These are phyloP conservation scores for Hypoxylon sp. DNA, from an alignment of 2,329 filamentous ascomycete genomes.

Conservation along the genomic window DNA sequence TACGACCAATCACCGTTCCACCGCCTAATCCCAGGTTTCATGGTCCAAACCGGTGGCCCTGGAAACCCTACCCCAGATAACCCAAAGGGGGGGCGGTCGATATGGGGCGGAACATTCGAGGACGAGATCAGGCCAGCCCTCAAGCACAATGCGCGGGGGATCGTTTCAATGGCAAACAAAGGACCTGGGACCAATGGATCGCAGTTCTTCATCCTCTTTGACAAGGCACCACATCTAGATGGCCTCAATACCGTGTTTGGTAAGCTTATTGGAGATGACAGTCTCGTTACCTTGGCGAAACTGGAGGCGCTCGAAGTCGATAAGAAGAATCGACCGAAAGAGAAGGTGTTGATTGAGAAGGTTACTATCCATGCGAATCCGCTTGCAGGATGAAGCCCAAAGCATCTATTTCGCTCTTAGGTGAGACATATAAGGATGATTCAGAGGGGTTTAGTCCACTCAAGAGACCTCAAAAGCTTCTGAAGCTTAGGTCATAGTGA, in stretches of 20 bases:
- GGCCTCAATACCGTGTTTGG: constrained; percentile 90
- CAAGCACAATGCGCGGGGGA: constrained; percentile 76
- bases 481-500: background rate
- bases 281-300: constrained; percentile 75
- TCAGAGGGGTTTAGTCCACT: background rate
- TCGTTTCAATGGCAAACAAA: constrained; percentile 85
- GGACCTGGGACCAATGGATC: constrained; percentile 80
- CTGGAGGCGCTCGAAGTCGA: constrained; percentile 82
- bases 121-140: constrained; percentile 84
- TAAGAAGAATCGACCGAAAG: constrained; percentile 81
- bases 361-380: constrained; percentile 87
- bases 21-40: constrained; percentile 84
- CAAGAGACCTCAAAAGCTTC: background rate
- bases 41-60: constrained; percentile 81
- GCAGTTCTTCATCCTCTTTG: constrained; percentile 87
- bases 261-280: constrained; percentile 77
- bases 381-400: constrained; percentile 69
- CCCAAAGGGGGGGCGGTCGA: constrained; percentile 78
- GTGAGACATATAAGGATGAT: background rate
- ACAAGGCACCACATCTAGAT: constrained; percentile 84
- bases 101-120: constrained; percentile 81
- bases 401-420: background rate
- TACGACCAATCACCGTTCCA: constrained; percentile 84
- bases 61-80: constrained; percentile 69
- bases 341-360: constrained; percentile 75